A percentile compares a stretch with the other conserved stretches of the same genome.
These are phyloP conservation scores for Nadsonia fulvescens DNA, from an alignment of 805 yeast genomes.

Conservation along the genomic window DNA sequence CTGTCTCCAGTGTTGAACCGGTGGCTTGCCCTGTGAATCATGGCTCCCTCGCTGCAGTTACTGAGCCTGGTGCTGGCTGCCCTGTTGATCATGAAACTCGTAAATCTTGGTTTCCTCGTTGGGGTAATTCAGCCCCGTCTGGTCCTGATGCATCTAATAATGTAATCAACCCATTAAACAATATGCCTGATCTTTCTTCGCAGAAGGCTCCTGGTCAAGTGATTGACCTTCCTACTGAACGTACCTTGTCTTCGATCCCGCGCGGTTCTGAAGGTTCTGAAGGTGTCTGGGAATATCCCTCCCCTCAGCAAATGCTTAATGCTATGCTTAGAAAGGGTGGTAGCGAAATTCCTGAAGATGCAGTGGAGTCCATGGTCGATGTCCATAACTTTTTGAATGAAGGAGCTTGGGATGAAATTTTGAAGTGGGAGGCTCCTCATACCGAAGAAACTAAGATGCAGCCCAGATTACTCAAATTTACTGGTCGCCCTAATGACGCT, in stretches of 20 bases:
- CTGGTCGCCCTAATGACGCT: slow-evolving; percentile 78
- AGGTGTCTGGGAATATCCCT: slow-evolving; percentile 96
- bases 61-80: slow-evolving; percentile 13
- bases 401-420: slow-evolving; percentile 92
- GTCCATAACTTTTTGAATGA: slow-evolving; percentile 93
- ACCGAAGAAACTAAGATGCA: slow-evolving; percentile 32
- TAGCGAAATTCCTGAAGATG: slow-evolving; percentile 78
- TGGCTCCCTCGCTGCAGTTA: not conserved
- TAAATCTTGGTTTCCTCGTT: slow-evolving; percentile 8
- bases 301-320: slow-evolving; percentile 97
- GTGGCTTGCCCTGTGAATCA: slow-evolving; percentile 1
- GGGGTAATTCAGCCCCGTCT: slow-evolving; percentile 11
- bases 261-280: slow-evolving; percentile 45
- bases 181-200: slow-evolving; percentile 67
- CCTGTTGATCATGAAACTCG: slow-evolving; percentile 22
- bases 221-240: slow-evolving; percentile 58
- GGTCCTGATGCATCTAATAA: slow-evolving; percentile 17
- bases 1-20: slow-evolving; percentile 11
- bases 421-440: slow-evolving; percentile 76
- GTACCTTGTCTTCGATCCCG: slow-evolving; percentile 76
- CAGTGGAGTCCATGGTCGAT: slow-evolving; percentile 91
- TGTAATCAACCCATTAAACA: slow-evolving; percentile 59
- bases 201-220: slow-evolving; percentile 66
- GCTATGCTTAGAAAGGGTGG: slow-evolving; percentile 95
- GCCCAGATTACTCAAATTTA: slow-evolving; percentile 71